A percentile compares a stretch with the other conserved stretches of the same genome.
Evolutionary conservation across 805 yeast genomes (phyloP).

Genomic region (Millerozyma miso): DNA sequence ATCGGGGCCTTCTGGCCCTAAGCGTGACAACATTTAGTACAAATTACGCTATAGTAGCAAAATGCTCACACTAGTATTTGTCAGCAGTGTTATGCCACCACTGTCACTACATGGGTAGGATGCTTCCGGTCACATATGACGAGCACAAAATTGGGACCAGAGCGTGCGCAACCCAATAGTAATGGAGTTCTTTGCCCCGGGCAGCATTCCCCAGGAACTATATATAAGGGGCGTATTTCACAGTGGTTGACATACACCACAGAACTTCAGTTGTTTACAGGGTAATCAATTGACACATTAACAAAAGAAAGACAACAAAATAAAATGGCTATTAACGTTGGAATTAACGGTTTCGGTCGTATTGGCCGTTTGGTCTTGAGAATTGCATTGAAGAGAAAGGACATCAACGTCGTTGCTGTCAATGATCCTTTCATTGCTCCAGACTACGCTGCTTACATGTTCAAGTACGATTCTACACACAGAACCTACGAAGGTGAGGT

Average conservation of each 20-base stretch:
- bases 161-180: background rate
- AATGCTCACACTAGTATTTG: too few species aligned
- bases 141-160: background rate
- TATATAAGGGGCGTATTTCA: background rate
- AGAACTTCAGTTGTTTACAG: background rate
- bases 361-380: conserved; percentile 88
- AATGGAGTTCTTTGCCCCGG: conserved; percentile 5
- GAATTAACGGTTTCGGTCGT: conserved; percentile 94
- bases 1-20: too few species aligned
- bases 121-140: background rate
- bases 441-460: conserved; percentile 91
- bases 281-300: background rate
- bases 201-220: background rate
- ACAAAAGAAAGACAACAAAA: conserved; percentile 1
- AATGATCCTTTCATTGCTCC: conserved; percentile 89
- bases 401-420: conserved; percentile 80
- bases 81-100: too few species aligned
- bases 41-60: too few species aligned
- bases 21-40: too few species aligned
- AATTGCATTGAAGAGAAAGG: conserved; percentile 69
- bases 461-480: conserved; percentile 94
- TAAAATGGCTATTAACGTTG: conserved; percentile 63
- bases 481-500: conserved; percentile 81
- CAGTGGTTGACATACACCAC: background rate
- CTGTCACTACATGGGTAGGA: background rate